Evolutionary conservation across 495 filamentous ascomycete genomes (phyloP).

Genomic region (Collariella sp.): DNA sequence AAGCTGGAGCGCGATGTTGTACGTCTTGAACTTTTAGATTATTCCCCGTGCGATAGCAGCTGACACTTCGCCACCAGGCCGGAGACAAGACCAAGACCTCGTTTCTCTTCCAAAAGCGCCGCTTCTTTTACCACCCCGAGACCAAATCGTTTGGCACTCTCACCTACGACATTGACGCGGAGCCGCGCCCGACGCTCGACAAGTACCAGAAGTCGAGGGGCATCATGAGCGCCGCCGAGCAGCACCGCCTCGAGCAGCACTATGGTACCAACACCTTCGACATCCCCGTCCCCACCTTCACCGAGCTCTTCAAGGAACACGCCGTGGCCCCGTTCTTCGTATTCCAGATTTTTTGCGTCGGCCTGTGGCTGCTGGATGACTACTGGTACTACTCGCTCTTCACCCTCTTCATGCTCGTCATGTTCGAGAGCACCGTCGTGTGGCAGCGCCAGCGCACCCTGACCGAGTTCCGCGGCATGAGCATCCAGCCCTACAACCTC

Average conservation of each 20-base stretch:
- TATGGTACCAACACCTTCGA: slow-evolving; percentile 97
- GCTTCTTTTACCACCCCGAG: slow-evolving; percentile 74
- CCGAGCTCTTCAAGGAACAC: slow-evolving; percentile 95
- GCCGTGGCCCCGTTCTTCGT: slow-evolving; percentile 98
- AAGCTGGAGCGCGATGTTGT: slow-evolving; percentile 64
- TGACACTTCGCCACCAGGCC: slow-evolving; percentile 32
- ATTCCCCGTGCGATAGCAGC: neutral
- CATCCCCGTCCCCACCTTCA: slow-evolving; percentile 91
- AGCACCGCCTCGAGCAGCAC: slow-evolving; percentile 73
- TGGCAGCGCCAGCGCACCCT: slow-evolving; percentile 98
- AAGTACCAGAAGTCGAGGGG: slow-evolving; percentile 73
- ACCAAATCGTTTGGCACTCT: slow-evolving; percentile 67
- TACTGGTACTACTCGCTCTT: slow-evolving; percentile 99
- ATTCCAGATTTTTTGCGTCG: slow-evolving; percentile 98
- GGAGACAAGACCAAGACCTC: slow-evolving; percentile 67
- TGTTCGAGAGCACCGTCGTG: slow-evolving; percentile 96
- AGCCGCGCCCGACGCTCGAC: slow-evolving; percentile 67
- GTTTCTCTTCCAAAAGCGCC: slow-evolving; percentile 96
- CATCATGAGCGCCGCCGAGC: slow-evolving; percentile 58
- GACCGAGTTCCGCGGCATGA: slow-evolving; percentile 97
- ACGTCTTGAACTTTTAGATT: slow-evolving; percentile 12
- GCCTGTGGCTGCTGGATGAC: slow-evolving; percentile 97
- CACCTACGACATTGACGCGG: slow-evolving; percentile 73
- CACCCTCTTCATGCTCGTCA: slow-evolving; percentile 94
- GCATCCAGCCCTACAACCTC: slow-evolving; percentile 93